Evolutionary conservation across 2,329 filamentous ascomycete genomes (phyloP).

Genomic region (Grosmannia serpens): DNA sequence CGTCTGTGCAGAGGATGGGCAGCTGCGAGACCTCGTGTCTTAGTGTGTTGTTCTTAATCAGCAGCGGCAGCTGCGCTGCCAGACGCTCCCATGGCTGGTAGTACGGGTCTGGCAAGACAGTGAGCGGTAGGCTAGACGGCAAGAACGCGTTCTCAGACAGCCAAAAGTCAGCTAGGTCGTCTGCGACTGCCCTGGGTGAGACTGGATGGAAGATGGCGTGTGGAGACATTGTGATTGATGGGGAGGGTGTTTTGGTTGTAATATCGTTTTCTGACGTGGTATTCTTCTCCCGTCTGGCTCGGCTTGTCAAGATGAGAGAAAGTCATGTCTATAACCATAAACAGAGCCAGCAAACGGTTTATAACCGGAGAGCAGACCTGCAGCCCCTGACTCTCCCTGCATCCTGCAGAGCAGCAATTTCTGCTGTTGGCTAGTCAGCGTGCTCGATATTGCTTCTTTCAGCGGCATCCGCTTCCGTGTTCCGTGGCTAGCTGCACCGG

Average conservation of each 20-base stretch:
- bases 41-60: conserved; percentile 54
- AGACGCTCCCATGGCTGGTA: conserved; percentile 73
- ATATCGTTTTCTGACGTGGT: not conserved
- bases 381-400: no score
- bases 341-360: no score
- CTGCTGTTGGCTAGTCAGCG: no score
- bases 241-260: not conserved
- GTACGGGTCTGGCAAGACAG: conserved; percentile 54
- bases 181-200: not conserved
- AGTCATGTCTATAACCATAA: no score
- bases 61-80: conserved; percentile 51
- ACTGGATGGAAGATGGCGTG: not conserved
- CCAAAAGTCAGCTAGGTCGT: not conserved
- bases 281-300: not conserved
- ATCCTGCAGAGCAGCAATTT: no score
- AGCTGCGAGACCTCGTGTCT: conserved; percentile 51
- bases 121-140: conserved; percentile 56
- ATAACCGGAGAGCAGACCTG: no score
- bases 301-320: no score
- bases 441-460: no score
- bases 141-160: conserved; percentile 60
- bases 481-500: not conserved
- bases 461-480: not conserved
- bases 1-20: conserved; percentile 56
- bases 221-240: not conserved